Evolutionary conservation across 495 filamentous ascomycete species (phyloP), one percentile per base, ranked within the genome.

Genomic region (Oidiodendron maius): DNA sequence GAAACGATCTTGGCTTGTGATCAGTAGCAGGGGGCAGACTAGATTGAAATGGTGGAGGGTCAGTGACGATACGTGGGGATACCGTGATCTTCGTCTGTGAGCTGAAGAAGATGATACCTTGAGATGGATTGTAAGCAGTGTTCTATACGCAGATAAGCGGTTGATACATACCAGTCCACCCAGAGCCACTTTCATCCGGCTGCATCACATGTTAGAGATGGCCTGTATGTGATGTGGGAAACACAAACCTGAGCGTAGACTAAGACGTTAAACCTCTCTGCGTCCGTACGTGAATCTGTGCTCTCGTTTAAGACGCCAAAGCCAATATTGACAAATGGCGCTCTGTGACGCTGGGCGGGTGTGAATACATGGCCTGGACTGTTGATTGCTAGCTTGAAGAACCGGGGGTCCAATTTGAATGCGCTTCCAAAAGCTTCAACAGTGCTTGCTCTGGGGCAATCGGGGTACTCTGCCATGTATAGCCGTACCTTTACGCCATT

Each of bases 121-220:
- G 26, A 30, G 26, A 30, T 30, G 43, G 3, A 18, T 18, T 17
- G 9, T 25, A n/a, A 32, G 5, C 4, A 40, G 3, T 8, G 10
- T 45, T 35, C 9, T 24, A 21, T 6, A 28, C 4, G 18, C 10
- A 22, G 13, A 6, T 24, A 26, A 15, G 12, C 5, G 12, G 26
- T 30, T 11, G 16, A 24, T 4, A 40, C 52, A 22, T 41, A 59
- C 58, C 59, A 37, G 59, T 57, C 59, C 59, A 61, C 23, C 56
- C 56, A n/a, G 46, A 37, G 5, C 47, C 52, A 9, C 45, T 48
- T 6, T 25, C 45, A 25, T 54, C 50, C 1, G 38, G 53, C 46
- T 60, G 40, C 15, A 46, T n/a, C 68, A 68, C 9, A 30, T 20
- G 23, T 50, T 25, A 51, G 20, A 30, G 23, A 52, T 58, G 63